phyloP scores from a whole-genome alignment of 495 filamentous ascomycete genomes.

The Talaromyces wortmannii region DNA sequence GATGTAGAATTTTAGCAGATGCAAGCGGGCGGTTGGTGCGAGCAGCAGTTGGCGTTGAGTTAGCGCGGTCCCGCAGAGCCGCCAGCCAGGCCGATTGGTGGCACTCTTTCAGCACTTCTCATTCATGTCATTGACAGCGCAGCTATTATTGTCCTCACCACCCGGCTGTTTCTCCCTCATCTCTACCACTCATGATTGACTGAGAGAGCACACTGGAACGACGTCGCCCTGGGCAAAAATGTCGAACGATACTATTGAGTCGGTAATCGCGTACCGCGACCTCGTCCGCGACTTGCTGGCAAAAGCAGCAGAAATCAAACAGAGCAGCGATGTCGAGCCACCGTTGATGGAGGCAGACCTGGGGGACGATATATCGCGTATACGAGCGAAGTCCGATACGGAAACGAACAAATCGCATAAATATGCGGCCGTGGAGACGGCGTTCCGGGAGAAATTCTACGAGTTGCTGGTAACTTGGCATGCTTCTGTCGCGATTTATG shows the following conservation, averaged over 20 bases:
- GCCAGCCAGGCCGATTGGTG: conserved; percentile 2
- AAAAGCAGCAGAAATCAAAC: conserved; percentile 59
- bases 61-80: background rate
- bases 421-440: conserved; percentile 68
- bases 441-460: conserved; percentile 72
- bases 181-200: background rate
- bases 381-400: conserved; percentile 22
- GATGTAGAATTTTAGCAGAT: background rate
- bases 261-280: conserved; percentile 47
- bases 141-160: background rate
- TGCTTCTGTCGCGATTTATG: background rate
- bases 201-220: too few relatives aligned
- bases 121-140: background rate
- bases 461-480: conserved; percentile 53
- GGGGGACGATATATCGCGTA: conserved; percentile 25
- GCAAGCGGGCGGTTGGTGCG: background rate
- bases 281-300: conserved; percentile 57
- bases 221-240: conserved; percentile 21
- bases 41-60: conserved; percentile 3
- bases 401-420: conserved; percentile 34
- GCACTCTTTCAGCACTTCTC: background rate
- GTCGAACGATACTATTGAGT: conserved; percentile 43
- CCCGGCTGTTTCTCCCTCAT: background rate
- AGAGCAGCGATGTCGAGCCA: conserved; percentile 64
- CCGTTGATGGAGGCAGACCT: conserved; percentile 54